Evolutionary conservation across 331 rosid species (phyloP).

Genomic region (Cydonia oblonga): DNA sequence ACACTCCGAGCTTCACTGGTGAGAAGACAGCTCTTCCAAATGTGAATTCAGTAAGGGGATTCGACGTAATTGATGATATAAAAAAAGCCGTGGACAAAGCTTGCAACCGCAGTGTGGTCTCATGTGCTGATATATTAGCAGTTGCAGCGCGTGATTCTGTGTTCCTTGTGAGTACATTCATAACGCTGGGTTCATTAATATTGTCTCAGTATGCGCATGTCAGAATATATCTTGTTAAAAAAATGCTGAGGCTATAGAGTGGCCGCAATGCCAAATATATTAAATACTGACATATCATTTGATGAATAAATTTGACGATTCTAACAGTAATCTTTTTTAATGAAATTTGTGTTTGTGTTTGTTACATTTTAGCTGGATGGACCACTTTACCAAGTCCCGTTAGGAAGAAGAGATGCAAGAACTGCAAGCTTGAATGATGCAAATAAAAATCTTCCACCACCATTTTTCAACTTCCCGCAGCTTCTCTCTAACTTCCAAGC

Average conservation of each 20-base stretch:
- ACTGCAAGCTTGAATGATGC: conserved; percentile 32
- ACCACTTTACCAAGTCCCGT: conserved; percentile 23
- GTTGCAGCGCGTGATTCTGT: conserved; percentile 49
- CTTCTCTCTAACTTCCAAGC: conserved; percentile 32
- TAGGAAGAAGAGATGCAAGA: conserved; percentile 53
- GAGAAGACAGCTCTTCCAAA: conserved; percentile 38
- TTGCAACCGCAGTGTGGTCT: conserved; percentile 39
- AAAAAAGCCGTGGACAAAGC: conserved; percentile 31
- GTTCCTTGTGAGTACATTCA: conserved; percentile 5
- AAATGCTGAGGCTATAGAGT: too few relatives aligned
- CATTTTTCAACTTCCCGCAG: conserved; percentile 24
- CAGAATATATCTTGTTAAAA: neutral
- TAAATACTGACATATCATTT: too few relatives aligned
- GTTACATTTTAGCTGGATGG: conserved; percentile 17
- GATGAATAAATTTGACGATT: too few relatives aligned
- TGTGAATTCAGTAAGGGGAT: conserved; percentile 38
- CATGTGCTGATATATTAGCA: conserved; percentile 57
- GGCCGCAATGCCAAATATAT: too few relatives aligned
- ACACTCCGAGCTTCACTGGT: conserved; percentile 33
- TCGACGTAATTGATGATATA: conserved; percentile 34
- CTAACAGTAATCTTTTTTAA: too few relatives aligned
- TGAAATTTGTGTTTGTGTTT: neutral
- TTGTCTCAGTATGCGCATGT: neutral
- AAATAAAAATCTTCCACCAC: conserved; percentile 31
- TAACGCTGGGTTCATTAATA: neutral